A percentile compares a stretch with the other conserved stretches of the same genome.
These are phyloP conservation scores for Diaporthe humulicola DNA, from an alignment of 2,329 filamentous ascomycete genomes.

Conservation along the genomic window DNA sequence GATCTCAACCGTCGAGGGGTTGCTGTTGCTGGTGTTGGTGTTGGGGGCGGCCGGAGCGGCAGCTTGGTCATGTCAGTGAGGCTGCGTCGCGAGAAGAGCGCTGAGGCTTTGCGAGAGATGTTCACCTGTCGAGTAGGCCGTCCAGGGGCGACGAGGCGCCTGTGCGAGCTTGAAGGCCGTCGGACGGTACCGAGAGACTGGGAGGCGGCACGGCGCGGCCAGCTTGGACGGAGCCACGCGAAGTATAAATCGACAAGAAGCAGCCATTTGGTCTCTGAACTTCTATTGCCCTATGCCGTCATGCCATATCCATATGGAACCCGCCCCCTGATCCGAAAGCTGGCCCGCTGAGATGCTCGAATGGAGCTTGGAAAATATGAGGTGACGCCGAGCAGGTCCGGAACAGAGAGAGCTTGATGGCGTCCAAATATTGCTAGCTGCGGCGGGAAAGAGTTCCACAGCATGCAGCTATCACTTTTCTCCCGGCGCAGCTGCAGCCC, in stretches of 20 bases:
- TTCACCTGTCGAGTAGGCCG: constrained; percentile 40
- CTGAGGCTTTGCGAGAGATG: constrained; percentile 7
- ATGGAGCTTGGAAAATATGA: neutral
- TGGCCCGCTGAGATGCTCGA: neutral
- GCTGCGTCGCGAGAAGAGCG: constrained; percentile 24
- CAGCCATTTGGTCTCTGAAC: constrained; percentile 36
- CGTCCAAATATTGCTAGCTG: neutral
- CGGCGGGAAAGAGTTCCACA: constrained; percentile 6
- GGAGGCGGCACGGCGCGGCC: neutral
- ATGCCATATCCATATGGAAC: constrained; percentile 34
- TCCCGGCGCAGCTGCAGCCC: neutral
- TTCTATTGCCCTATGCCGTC: constrained; percentile 1
- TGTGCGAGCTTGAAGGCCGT: constrained; percentile 9
- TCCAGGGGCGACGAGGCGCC: constrained; percentile 15
- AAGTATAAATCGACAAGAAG: constrained; percentile 32
- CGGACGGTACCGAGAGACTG: constrained; percentile 17
- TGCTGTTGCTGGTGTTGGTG: constrained; percentile 14
- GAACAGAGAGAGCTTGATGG: neutral
- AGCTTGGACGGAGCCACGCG: constrained; percentile 32
- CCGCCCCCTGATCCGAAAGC: constrained; percentile 4
- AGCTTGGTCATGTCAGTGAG: constrained; percentile 43
- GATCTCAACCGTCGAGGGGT: constrained; percentile 64
- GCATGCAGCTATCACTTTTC: constrained; percentile 26
- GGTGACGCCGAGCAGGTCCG: neutral
- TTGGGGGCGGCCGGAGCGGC: constrained; percentile 17